Evolutionary conservation across 2,329 filamentous ascomycete genomes (phyloP).

Genomic region (Rhexocercosporidium sp.): DNA sequence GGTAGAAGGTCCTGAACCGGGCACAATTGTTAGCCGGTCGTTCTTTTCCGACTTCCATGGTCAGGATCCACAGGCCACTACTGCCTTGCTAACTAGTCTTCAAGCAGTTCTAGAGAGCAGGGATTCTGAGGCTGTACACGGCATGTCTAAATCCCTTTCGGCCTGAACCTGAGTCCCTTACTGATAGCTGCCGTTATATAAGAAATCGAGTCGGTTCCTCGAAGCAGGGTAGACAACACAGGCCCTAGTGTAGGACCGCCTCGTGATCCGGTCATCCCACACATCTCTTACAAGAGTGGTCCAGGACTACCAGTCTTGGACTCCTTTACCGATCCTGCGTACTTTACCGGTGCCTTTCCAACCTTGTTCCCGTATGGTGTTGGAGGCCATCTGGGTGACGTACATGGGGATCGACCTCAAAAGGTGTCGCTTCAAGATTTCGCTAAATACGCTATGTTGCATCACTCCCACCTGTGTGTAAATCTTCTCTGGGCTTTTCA

Average conservation of each 20-base stretch:
- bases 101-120: conserved; percentile 13
- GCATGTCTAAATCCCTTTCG: not conserved
- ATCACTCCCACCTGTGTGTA: not conserved
- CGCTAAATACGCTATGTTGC: not conserved
- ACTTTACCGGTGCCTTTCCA: not conserved
- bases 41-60: conserved; percentile 26
- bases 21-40: conserved; percentile 20
- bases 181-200: not conserved
- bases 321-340: not conserved
- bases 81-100: conserved; percentile 19
- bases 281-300: not conserved
- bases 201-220: not conserved
- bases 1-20: not conserved
- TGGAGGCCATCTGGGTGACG: not conserved
- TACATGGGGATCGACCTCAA: not conserved
- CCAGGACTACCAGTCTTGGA: not conserved
- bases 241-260: not conserved
- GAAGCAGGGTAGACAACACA: not conserved
- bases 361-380: not conserved
- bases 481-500: not conserved
- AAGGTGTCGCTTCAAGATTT: not conserved
- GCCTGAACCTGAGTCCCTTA: not conserved
- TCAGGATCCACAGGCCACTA: conserved; percentile 24
- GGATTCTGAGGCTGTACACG: not conserved
- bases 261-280: not conserved